Percentiles rank a stretch among this genome's conserved stretches.
phyloP scores from a whole-genome alignment of 306 rosid species.

The Canavalia ensiformis region DNA sequence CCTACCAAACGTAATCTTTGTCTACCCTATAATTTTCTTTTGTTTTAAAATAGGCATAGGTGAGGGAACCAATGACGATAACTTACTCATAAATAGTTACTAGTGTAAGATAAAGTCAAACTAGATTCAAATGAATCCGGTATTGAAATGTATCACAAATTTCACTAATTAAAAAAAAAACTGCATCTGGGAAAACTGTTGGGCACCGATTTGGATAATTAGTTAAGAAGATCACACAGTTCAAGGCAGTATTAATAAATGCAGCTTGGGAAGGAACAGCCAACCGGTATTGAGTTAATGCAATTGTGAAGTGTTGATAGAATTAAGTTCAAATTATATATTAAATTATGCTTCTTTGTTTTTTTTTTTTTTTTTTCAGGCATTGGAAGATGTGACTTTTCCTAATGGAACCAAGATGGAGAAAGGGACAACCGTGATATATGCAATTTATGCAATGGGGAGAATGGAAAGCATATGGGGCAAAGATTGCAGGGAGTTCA shows the following conservation, averaged over 20 bases:
- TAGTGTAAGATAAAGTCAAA: background rate
- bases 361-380: constrained; percentile 49
- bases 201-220: constrained; percentile 15
- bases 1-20: background rate
- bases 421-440: constrained; percentile 84
- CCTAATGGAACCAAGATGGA: constrained; percentile 83
- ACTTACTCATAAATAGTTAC: background rate
- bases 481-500: constrained; percentile 75
- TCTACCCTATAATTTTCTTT: background rate
- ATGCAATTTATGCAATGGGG: constrained; percentile 90
- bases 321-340: background rate
- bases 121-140: background rate
- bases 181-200: background rate
- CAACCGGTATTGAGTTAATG: background rate
- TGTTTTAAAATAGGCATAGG: background rate
- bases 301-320: background rate
- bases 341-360: too few relatives aligned
- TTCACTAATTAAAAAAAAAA: background rate
- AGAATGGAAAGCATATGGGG: constrained; percentile 91
- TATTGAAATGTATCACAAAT: constrained; percentile 1
- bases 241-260: constrained; percentile 43
- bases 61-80: background rate
- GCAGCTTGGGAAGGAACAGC: background rate
- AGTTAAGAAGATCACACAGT: constrained; percentile 34
- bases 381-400: constrained; percentile 70